Percentiles rank a stretch among this genome's conserved stretches.
Conservation (phyloP, 306 rosid genomes). For the Vigna reflexopilosa region DNA sequence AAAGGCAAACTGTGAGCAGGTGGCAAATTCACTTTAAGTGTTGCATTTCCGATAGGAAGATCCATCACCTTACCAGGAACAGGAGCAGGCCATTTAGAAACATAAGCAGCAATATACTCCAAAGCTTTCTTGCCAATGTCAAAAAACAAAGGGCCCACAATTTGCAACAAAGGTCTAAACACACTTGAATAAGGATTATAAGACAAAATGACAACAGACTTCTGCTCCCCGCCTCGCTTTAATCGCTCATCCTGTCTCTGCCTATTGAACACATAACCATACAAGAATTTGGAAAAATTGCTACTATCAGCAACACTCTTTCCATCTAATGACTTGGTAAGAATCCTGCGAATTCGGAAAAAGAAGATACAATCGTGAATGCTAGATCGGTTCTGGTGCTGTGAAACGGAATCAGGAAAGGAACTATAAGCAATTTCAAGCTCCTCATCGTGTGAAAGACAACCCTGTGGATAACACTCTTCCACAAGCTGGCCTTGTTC, state of each 20-base stretch:
- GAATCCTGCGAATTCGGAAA: slow-evolving; percentile 68
- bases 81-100: slow-evolving; percentile 90
- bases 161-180: slow-evolving; percentile 89
- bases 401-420: slow-evolving; percentile 87
- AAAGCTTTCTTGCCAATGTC: slow-evolving; percentile 91
- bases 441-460: slow-evolving; percentile 81
- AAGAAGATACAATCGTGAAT: slow-evolving; percentile 91
- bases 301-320: slow-evolving; percentile 34
- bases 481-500: slow-evolving; percentile 94
- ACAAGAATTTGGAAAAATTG: slow-evolving; percentile 62
- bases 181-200: slow-evolving; percentile 78
- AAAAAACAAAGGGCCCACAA: slow-evolving; percentile 90
- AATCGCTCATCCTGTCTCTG: slow-evolving; percentile 97
- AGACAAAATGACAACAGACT: slow-evolving; percentile 88
- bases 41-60: slow-evolving; percentile 93
- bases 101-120: slow-evolving; percentile 89
- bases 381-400: slow-evolving; percentile 85
- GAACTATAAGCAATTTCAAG: slow-evolving; percentile 85
- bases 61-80: slow-evolving; percentile 84
- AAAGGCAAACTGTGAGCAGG: slow-evolving; percentile 79
- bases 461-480: slow-evolving; percentile 86
- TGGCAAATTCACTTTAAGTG: slow-evolving; percentile 85
- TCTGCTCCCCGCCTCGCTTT: slow-evolving; percentile 97
- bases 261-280: slow-evolving; percentile 91
- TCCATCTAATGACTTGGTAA: slow-evolving; percentile 39